Evolutionary conservation across 176 grass and related monocot genomes (phyloP).

Genomic region (Eremochloa ophiuroides): DNA sequence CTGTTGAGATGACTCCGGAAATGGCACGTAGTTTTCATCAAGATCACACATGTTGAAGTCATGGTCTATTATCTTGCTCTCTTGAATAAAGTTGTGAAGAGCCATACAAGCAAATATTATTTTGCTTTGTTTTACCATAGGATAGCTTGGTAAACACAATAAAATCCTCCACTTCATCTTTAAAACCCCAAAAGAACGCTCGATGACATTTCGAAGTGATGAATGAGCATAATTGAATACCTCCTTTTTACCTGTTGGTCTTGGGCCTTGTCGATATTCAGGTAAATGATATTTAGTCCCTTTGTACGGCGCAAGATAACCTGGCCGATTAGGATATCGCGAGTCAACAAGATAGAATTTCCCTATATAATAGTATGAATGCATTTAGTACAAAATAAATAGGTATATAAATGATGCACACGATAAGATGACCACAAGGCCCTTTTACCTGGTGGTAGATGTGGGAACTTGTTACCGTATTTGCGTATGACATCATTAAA

Average conservation of each 20-base stretch:
- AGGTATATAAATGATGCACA: no score
- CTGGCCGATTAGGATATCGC: neutral
- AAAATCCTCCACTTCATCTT: neutral
- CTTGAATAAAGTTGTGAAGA: no score
- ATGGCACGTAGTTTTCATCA: no score
- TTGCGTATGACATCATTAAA: neutral
- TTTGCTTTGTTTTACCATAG: neutral
- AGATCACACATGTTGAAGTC: no score
- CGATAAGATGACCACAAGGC: no score
- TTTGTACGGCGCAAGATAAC: no score
- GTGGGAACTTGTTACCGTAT: neutral
- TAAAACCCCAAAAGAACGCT: neutral
- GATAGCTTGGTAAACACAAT: no score
- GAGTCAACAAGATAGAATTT: neutral
- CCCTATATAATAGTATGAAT: neutral
- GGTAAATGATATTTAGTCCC: no score
- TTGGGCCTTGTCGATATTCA: neutral
- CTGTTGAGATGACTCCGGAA: fast-evolving
- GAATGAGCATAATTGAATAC: neutral
- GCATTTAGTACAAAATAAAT: no score
- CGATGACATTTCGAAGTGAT: neutral
- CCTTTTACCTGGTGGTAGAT: neutral
- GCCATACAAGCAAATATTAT: no score
- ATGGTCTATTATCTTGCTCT: no score
- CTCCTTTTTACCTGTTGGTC: neutral